Evolutionary conservation across 352 stramenopile genomes (phyloP).

Genomic region (Phytopythium kandeliae): DNA sequence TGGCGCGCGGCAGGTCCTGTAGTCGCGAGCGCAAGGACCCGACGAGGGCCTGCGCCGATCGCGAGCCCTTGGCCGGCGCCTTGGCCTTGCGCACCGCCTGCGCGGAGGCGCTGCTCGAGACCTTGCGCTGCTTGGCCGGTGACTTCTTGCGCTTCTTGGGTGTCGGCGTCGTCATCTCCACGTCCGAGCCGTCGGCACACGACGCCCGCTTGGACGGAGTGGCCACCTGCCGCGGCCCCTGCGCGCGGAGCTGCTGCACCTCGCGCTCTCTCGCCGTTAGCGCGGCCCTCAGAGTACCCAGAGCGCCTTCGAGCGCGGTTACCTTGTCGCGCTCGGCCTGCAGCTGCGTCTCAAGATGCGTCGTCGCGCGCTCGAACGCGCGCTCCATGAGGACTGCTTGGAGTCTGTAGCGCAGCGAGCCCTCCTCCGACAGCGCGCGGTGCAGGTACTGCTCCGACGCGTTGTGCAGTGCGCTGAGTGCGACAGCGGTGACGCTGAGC

Average conservation of each 20-base stretch:
- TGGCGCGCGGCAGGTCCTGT: slow-evolving; percentile 36
- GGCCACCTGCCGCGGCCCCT: slow-evolving; percentile 37
- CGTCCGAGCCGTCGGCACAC: slow-evolving; percentile 12
- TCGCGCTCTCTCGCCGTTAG: slow-evolving; percentile 66
- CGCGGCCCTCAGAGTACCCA: slow-evolving; percentile 31
- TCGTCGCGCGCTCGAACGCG: slow-evolving; percentile 17
- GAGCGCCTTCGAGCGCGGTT: slow-evolving; percentile 24
- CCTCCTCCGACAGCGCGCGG: slow-evolving; percentile 43
- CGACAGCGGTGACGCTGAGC: slow-evolving; percentile 56
- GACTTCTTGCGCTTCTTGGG: slow-evolving; percentile 30
- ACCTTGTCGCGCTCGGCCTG: slow-evolving; percentile 54
- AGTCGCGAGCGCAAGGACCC: slow-evolving; percentile 42
- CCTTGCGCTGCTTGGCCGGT: slow-evolving; percentile 55
- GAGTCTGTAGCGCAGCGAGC: slow-evolving; percentile 53
- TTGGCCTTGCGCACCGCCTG: slow-evolving; percentile 34
- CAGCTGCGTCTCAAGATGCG: slow-evolving; percentile 35
- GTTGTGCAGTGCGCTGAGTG: slow-evolving; percentile 75
- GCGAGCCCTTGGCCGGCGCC: slow-evolving; percentile 27
- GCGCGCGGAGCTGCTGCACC: slow-evolving; percentile 60
- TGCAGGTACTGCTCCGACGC: slow-evolving; percentile 66
- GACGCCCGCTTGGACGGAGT: slow-evolving; percentile 7
- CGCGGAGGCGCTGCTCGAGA: slow-evolving; percentile 29
- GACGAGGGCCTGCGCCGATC: slow-evolving; percentile 35
- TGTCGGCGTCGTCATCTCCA: slow-evolving; percentile 26
- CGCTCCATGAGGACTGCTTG: slow-evolving; percentile 49